Evolutionary conservation across 2,329 filamentous ascomycete species (phyloP), one percentile per base, ranked within the genome.

Genomic region (Epichloe bromicola): DNA sequence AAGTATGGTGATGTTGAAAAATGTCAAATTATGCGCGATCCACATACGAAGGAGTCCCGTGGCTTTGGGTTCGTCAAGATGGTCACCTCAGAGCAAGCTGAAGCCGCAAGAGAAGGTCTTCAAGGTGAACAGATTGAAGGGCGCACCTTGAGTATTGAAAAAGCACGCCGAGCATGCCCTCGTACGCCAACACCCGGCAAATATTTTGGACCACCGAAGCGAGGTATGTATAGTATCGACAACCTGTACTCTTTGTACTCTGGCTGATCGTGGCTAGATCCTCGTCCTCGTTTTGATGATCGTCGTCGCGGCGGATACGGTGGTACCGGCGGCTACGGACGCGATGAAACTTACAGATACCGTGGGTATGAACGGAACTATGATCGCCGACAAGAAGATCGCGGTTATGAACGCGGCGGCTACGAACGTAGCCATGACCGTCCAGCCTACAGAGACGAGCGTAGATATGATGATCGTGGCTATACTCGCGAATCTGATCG

Each of bases 21-120:
- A 73, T 97, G 91, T 75, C 94, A 96, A 70, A 98, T 98, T 74
- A 98, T 98, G 93, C 83, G 91, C 64, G 93, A 98, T 66, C 93
- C 93, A 55, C 93, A 98, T 71, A 94, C 88, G 64, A 95, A 95
- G 73, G 93, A 98, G 72, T 97, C 91, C 60, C 93, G 93, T 70
- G 93, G 93, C 59, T 98, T 98, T 59, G 93, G 93, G 51, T 98
- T 98, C 74, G 93, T 98, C 67, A 97, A 98, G 76, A 97, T 98
- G 91, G 83, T 89, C 54, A 94, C 88, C 53, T 81, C 88, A 46
- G 91, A 97, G 51, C 87, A 95, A 70, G 93, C 93, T 57, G 93
- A 98, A 70, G 90, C 93, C 59, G 93, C 93, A 60, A 95, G 93
- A 75, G 93, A 97, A 64, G 91, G 87, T 50, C 79, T 98, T 34